Evolutionary conservation across 331 rosid genomes (phyloP), one percentile per base, ranked within the genome.

Genomic region (Acacia pycnantha): DNA sequence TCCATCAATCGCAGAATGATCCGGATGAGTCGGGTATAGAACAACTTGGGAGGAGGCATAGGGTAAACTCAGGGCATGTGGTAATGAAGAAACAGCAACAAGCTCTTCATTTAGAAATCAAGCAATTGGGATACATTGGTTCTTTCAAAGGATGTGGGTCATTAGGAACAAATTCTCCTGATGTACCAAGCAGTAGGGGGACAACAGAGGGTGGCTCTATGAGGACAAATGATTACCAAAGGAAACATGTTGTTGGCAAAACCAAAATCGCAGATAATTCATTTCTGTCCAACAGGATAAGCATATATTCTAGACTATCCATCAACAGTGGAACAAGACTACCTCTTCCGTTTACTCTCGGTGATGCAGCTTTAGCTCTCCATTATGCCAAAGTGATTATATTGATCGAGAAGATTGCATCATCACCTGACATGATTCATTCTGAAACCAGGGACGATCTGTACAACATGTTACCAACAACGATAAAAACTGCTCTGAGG

Each of bases 361-460:
- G 97, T 7, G 85, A 37, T 51, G 92, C 94, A 11, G 92, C 89
- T 78, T 79, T 93, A 35, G 91, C 92, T 29, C 82, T 93, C 69
- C 99, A 90, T 70, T 95, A 95, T 85, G 97, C 98, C 50, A 86
- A 89, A 68, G 81, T 95, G 50, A 87, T 95, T 59, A 62, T 83
- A 31, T 53, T 84, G 79, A 88, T 93, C 48, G 97, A 95, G 85
- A 90, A 80, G 72, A 88, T 91, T 21, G 89, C 84, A 4, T 80
- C 90, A 24, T 73, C 94, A 22, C 87, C 92, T 62, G 86, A 87
- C 66, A 8, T 74, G 56, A 78, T 95, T 73, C 85, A 84, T 79
- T 71, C 4, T 35, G 87, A 88, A 46, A 86, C 82, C 15, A 92
- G 99, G 79, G 85, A 87, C 79, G 70, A 86, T 46, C 80, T 95